These are phyloP conservation scores for Cryptococcus wingfieldii DNA, from an alignment of 1,284 basidiomycete species.

Conservation along the genomic window DNA sequence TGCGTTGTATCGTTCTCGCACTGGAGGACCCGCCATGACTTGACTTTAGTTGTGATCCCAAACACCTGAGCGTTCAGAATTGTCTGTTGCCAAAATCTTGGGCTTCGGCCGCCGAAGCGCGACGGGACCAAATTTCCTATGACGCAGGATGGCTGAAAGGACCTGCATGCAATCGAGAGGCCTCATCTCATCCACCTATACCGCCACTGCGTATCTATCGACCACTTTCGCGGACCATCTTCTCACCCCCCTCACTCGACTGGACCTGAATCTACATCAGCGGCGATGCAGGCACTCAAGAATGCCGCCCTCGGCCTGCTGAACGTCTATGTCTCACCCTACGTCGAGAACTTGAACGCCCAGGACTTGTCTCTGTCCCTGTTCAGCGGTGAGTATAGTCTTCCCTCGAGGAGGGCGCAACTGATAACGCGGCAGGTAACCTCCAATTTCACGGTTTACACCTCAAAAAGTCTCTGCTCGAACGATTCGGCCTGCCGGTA, in stretches of 20 bases:
- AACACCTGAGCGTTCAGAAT: no score
- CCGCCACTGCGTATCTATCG: no score
- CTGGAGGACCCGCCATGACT: constrained; percentile 38
- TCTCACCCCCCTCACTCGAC: no score
- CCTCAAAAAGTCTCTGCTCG: constrained; percentile 89
- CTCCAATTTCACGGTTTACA: constrained; percentile 75
- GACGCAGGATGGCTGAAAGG: no score
- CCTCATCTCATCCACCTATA: neutral
- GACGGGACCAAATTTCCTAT: no score
- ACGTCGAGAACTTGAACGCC: constrained; percentile 94
- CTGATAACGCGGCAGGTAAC: constrained; percentile 58
- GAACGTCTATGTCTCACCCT: constrained; percentile 88
- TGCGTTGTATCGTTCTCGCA: constrained; percentile 43
- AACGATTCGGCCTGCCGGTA: constrained; percentile 93
- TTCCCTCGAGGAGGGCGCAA: neutral
- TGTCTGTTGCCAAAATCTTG: no score
- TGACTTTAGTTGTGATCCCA: neutral
- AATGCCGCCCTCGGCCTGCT: constrained; percentile 55
- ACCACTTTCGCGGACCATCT: no score
- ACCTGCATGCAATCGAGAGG: no score
- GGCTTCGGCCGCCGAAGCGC: no score
- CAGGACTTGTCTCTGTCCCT: constrained; percentile 94
- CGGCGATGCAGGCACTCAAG: constrained; percentile 41
- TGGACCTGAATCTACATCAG: no score
- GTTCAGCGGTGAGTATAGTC: constrained; percentile 64